Evolutionary conservation across 2,329 filamentous ascomycete genomes (phyloP).

Genomic region (Neonectria punicea): DNA sequence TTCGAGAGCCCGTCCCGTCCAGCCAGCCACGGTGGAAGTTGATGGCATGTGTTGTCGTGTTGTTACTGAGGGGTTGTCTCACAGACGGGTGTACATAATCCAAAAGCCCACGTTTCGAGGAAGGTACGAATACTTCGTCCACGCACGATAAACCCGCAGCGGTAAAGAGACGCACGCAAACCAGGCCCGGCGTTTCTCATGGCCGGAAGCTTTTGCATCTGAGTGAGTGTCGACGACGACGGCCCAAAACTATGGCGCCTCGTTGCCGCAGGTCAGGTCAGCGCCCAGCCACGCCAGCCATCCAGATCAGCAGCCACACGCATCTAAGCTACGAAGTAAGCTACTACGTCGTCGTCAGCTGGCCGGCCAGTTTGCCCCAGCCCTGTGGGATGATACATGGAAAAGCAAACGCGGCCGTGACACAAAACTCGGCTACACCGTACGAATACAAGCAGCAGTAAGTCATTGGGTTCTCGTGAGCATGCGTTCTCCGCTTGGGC

Average conservation of each 20-base stretch:
- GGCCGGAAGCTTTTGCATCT: neutral
- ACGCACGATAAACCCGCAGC: neutral
- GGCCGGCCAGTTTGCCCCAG: constrained; percentile 4
- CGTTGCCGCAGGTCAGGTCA: constrained; percentile 2
- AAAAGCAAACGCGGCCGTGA: constrained; percentile 27
- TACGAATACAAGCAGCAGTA: neutral
- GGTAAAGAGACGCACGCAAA: neutral
- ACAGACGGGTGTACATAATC: neutral
- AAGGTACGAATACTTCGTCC: neutral
- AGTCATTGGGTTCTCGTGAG: neutral
- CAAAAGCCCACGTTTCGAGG: constrained; percentile 6
- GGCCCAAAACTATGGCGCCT: neutral
- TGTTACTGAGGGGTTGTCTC: neutral
- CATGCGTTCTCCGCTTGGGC: neutral
- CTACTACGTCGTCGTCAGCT: constrained; percentile 2
- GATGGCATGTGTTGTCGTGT: neutral
- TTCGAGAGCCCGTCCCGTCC: neutral
- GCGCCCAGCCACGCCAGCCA: neutral
- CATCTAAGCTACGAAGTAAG: constrained; percentile 14
- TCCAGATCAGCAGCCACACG: constrained; percentile 5
- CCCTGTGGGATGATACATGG: constrained; percentile 20
- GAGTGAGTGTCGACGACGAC: neutral
- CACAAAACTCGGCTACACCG: constrained; percentile 19
- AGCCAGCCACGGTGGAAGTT: neutral
- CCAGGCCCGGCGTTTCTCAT: neutral